Percentiles rank a stretch among this genome's conserved stretches.
Conservation (phyloP, 441 rosid species). For the Syzygium syzygioides region DNA sequence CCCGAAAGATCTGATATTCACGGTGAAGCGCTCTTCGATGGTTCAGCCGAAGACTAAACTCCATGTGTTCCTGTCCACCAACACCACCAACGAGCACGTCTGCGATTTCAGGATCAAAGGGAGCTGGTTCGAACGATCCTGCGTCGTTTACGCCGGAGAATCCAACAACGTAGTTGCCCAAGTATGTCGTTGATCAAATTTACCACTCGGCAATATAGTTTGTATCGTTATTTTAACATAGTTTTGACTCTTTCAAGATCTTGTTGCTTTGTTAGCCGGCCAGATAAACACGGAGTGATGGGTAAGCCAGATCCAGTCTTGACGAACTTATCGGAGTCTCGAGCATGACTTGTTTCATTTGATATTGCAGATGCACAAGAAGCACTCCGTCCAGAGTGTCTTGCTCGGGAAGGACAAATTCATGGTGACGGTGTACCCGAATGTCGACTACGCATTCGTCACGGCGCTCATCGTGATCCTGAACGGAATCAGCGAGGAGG, state of each 20-base stretch:
- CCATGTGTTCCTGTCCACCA: conserved; percentile 39
- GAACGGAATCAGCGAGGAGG: conserved; percentile 37
- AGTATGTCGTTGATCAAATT: conserved; percentile 10
- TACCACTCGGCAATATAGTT: not conserved
- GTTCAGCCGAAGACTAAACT: conserved; percentile 33
- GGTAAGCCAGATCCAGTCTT: not conserved
- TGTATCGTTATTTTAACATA: not conserved
- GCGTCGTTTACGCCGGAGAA: conserved; percentile 37
- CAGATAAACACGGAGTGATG: not conserved
- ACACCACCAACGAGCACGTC: conserved; percentile 22
- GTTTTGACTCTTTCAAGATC: not conserved
- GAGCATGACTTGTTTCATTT: not conserved
- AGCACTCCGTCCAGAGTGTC: conserved; percentile 24
- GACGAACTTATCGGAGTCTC: not conserved
- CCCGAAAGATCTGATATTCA: conserved; percentile 30
- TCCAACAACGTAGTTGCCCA: conserved; percentile 39
- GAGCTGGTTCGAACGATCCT: conserved; percentile 33
- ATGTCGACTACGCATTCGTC: conserved; percentile 50
- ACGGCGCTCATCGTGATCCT: conserved; percentile 45
- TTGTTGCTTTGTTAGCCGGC: not conserved
- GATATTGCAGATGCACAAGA: conserved; percentile 48
- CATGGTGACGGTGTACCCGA: conserved; percentile 44
- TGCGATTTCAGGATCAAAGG: conserved; percentile 47
- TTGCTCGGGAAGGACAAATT: conserved; percentile 43
- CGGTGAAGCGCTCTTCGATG: conserved; percentile 31